phyloP scores from a whole-genome alignment of 352 stramenopile species.

The Plasmopara halstedii region DNA sequence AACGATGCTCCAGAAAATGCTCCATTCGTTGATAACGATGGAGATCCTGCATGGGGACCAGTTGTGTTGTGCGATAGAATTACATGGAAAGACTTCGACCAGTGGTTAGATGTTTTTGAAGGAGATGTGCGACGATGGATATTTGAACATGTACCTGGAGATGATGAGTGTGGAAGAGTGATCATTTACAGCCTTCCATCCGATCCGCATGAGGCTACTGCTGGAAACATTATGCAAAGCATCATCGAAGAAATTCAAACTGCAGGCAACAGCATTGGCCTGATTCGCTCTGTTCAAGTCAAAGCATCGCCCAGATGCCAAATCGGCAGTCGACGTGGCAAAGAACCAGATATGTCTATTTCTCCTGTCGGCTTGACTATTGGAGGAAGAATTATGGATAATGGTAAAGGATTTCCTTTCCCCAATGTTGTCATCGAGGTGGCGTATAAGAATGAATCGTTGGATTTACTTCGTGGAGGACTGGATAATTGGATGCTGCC shows the following conservation, averaged over 20 bases:
- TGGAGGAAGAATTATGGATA: background rate
- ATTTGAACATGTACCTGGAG: background rate
- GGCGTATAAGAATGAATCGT: background rate
- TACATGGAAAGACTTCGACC: background rate
- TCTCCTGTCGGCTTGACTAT: background rate
- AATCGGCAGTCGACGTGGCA: background rate
- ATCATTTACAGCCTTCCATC: background rate
- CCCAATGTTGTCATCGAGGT: conserved; percentile 1
- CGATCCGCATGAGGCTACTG: background rate
- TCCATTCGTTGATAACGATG: background rate
- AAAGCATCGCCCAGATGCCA: background rate
- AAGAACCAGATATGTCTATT: background rate
- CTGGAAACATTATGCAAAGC: background rate
- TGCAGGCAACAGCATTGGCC: background rate
- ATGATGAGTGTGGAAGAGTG: background rate
- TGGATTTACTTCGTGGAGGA: background rate
- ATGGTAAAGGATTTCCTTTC: background rate
- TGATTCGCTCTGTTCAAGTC: background rate
- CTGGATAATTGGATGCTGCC: background rate
- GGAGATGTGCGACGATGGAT: background rate
- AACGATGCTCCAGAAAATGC: background rate
- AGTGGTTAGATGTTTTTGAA: background rate
- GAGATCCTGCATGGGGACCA: background rate
- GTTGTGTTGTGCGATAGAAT: background rate
- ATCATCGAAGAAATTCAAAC: background rate